Evolutionary conservation across 2,329 filamentous ascomycete species (phyloP).

Genomic region (Claviceps lovelessii): DNA sequence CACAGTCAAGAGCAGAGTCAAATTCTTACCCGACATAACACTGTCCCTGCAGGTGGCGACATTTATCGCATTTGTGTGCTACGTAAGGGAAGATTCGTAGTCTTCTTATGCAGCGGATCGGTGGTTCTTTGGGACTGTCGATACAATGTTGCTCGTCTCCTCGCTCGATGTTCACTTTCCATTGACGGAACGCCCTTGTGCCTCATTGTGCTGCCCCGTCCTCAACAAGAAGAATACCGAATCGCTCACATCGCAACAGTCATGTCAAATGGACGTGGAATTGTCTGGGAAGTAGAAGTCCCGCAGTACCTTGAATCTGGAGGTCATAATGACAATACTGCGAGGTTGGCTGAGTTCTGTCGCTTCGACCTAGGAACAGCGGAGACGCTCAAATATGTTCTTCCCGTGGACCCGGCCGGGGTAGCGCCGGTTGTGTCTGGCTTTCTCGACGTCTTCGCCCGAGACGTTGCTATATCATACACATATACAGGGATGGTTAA

Average conservation of each 20-base stretch:
- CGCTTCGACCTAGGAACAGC: constrained; percentile 50
- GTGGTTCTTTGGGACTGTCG: constrained; percentile 73
- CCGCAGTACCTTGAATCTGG: constrained; percentile 30
- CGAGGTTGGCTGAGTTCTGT: constrained; percentile 48
- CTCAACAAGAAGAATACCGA: constrained; percentile 40
- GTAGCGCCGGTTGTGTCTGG: constrained; percentile 55
- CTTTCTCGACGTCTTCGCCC: constrained; percentile 73
- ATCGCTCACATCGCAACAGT: constrained; percentile 67
- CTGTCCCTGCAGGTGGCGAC: constrained; percentile 51
- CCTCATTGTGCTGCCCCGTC: constrained; percentile 56
- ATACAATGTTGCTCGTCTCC: constrained; percentile 37
- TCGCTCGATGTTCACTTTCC: constrained; percentile 38
- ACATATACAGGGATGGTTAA: constrained; percentile 59
- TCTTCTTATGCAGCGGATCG: constrained; percentile 60
- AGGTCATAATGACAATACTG: constrained; percentile 10
- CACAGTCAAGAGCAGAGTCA: constrained; percentile 24
- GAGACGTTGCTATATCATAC: constrained; percentile 76
- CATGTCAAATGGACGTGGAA: constrained; percentile 60
- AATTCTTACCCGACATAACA: constrained; percentile 49
- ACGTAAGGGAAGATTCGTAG: constrained; percentile 61
- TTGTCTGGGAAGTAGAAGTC: constrained; percentile 66
- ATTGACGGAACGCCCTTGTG: constrained; percentile 61
- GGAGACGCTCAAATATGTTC: constrained; percentile 48
- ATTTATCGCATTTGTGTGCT: constrained; percentile 72
- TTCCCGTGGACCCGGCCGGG: constrained; percentile 79